These are phyloP conservation scores for Irineochytrium annulatum DNA, from an alignment of 192 early-diverging fungal genomes.

Conservation along the genomic window DNA sequence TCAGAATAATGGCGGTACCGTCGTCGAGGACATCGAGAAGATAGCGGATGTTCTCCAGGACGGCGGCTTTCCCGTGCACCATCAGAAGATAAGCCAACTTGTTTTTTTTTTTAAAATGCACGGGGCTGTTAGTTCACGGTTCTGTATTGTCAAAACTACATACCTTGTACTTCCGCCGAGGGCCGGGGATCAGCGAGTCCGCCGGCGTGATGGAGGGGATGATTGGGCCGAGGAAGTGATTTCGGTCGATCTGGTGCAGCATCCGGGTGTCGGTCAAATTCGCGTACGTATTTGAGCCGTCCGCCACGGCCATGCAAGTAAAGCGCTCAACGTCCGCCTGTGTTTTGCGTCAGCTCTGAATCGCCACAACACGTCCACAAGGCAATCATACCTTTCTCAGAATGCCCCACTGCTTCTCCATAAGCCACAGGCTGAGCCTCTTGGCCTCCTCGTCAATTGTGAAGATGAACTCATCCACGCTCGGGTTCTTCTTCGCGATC, in stretches of 20 bases:
- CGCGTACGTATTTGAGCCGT: slow-evolving; percentile 33
- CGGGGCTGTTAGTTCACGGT: too few species aligned
- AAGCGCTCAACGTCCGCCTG: slow-evolving; percentile 19
- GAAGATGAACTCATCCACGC: slow-evolving; percentile 18
- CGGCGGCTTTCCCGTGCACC: slow-evolving; percentile 28
- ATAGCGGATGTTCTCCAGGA: neutral
- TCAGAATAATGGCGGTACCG: slow-evolving; percentile 31
- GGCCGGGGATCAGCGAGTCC: too few species aligned
- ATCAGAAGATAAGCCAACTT: slow-evolving; percentile 45
- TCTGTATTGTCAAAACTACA: too few species aligned
- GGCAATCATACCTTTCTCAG: too few species aligned
- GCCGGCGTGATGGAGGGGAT: slow-evolving; percentile 17
- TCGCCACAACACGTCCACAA: too few species aligned
- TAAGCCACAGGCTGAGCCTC: neutral
- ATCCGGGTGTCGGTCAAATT: slow-evolving; percentile 24
- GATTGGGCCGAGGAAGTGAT: slow-evolving; percentile 1
- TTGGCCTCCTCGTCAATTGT: slow-evolving; percentile 32
- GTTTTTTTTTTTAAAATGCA: slow-evolving; percentile 22
- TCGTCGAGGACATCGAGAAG: slow-evolving; percentile 41
- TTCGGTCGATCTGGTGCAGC: slow-evolving; percentile 5
- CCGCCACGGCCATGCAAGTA: slow-evolving; percentile 39
- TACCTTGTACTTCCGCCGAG: slow-evolving; percentile 9
- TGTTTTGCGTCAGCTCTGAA: too few species aligned
- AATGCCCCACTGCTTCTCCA: too few species aligned
- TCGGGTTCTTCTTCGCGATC: slow-evolving; percentile 23